A percentile compares a stretch with the other conserved stretches of the same genome.
Conservation (phyloP, 106 monocot species). For the Vanilla planifolia region DNA sequence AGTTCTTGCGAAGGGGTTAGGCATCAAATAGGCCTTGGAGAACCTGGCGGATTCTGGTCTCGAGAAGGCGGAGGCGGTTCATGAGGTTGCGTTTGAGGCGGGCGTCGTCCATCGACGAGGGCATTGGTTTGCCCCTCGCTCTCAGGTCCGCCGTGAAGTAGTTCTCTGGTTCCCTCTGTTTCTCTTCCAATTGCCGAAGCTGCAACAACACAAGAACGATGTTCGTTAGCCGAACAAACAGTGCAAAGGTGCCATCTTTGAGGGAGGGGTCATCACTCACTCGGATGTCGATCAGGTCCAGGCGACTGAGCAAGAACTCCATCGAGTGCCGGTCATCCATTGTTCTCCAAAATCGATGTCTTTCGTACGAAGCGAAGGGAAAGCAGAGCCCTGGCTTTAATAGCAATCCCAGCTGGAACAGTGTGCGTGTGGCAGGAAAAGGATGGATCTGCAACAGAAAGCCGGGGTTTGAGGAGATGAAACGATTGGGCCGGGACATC, state of each 20-base stretch:
- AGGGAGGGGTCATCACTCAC: conserved; percentile 9
- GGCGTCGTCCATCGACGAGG: conserved; percentile 30
- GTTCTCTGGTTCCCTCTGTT: conserved; percentile 13
- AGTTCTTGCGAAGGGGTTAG: no score
- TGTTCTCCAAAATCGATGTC: no score
- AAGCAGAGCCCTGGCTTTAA: no score
- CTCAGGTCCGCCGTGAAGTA: neutral
- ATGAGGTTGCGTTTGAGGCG: conserved; percentile 35
- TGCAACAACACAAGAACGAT: conserved; percentile 10
- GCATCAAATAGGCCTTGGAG: no score
- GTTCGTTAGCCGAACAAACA: no score
- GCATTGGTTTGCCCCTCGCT: conserved; percentile 18
- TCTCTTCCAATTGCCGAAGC: conserved; percentile 68
- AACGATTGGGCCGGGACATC: no score
- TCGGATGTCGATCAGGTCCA: conserved; percentile 39
- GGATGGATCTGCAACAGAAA: no score
- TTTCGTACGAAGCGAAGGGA: no score
- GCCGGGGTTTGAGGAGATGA: no score
- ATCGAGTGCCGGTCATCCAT: no score
- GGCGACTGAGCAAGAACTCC: conserved; percentile 28
- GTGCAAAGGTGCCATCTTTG: neutral
- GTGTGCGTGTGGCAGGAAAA: no score
- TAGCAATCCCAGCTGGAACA: no score
- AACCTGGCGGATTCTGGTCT: conserved; percentile 50
- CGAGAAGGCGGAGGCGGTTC: conserved; percentile 52